A percentile compares a stretch with the other conserved stretches of the same genome.
Evolutionary conservation across 345 rosid genomes (phyloP).

Genomic region (Citrus unshiu): DNA sequence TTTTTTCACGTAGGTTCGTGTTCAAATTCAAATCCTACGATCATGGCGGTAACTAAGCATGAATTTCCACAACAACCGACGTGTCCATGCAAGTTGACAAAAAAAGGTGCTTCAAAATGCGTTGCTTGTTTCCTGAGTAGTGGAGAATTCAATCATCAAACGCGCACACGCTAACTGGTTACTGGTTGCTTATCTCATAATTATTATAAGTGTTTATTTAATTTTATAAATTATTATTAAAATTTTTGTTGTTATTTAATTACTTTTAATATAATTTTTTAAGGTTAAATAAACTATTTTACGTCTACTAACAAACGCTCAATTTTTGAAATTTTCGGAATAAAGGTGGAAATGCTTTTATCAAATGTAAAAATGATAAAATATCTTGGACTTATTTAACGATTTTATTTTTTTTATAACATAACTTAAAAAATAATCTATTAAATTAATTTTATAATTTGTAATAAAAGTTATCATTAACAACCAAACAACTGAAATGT

Average conservation of each 20-base stretch:
- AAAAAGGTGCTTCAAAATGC: background rate
- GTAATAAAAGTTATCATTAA: too few species aligned
- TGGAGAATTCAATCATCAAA: background rate
- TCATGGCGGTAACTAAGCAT: background rate
- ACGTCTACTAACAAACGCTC: fast-evolving
- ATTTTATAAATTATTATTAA: too few species aligned
- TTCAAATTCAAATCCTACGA: background rate
- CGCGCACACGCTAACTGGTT: too few species aligned
- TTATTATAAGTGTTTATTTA: too few species aligned
- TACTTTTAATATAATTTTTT: fast-evolving
- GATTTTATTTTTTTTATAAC: too few species aligned
- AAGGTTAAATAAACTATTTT: too few species aligned
- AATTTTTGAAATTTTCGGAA: fast-evolving
- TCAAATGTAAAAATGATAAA: too few species aligned
- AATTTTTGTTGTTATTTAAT: too few species aligned
- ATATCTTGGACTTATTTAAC: fast-evolving
- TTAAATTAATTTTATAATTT: too few species aligned
- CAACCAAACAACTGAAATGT: fast-evolving
- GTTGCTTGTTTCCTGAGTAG: too few species aligned
- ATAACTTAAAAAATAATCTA: too few species aligned
- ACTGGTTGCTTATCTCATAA: fast-evolving
- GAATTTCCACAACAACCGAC: background rate
- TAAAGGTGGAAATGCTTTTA: fast-evolving
- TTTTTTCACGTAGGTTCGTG: too few species aligned
- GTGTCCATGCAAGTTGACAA: conserved; percentile 1